Evolutionary conservation across 208 protist species (phyloP).

Genomic region (Leishmania braziliensis): DNA sequence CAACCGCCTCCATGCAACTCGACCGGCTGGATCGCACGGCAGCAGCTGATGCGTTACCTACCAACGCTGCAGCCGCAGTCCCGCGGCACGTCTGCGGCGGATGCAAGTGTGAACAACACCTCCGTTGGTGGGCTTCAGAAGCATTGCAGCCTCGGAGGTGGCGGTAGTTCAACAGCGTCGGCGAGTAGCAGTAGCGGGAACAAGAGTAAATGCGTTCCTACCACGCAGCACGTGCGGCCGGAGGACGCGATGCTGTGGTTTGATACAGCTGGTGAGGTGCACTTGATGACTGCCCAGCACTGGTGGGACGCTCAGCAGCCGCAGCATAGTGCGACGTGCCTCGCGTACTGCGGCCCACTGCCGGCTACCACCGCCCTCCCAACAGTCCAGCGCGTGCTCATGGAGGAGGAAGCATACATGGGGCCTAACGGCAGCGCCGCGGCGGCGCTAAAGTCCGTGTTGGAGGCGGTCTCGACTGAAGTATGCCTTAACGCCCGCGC

Average conservation of each 20-base stretch:
- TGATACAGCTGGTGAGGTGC: conserved; percentile 15
- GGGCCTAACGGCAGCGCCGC: conserved; percentile 26
- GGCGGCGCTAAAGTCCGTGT: conserved; percentile 18
- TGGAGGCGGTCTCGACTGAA: conserved; percentile 29
- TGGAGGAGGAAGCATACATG: conserved; percentile 28
- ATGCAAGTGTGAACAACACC: not conserved
- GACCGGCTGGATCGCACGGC: conserved; percentile 12
- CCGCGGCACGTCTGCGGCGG: not conserved
- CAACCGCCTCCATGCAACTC: conserved; percentile 13
- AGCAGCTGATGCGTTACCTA: conserved; percentile 31
- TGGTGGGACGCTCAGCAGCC: conserved; percentile 23
- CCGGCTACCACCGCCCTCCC: conserved; percentile 45
- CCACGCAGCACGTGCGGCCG: conserved; percentile 31
- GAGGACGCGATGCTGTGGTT: conserved; percentile 34
- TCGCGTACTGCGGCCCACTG: conserved; percentile 33
- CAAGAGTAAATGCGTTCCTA: conserved; percentile 7
- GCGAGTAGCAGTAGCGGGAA: not conserved
- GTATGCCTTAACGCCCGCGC: conserved; percentile 18
- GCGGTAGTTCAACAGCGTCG: not conserved
- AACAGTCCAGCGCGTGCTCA: conserved; percentile 40
- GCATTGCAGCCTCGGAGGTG: not conserved
- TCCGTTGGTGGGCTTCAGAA: not conserved
- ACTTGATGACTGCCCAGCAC: conserved; percentile 13
- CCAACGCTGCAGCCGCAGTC: conserved; percentile 20
- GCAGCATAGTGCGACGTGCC: conserved; percentile 4